A percentile compares a stretch with the other conserved stretches of the same genome.
These are phyloP conservation scores for Domatiomyces catenatus DNA, from an alignment of 2,329 filamentous ascomycete species.

Conservation along the genomic window DNA sequence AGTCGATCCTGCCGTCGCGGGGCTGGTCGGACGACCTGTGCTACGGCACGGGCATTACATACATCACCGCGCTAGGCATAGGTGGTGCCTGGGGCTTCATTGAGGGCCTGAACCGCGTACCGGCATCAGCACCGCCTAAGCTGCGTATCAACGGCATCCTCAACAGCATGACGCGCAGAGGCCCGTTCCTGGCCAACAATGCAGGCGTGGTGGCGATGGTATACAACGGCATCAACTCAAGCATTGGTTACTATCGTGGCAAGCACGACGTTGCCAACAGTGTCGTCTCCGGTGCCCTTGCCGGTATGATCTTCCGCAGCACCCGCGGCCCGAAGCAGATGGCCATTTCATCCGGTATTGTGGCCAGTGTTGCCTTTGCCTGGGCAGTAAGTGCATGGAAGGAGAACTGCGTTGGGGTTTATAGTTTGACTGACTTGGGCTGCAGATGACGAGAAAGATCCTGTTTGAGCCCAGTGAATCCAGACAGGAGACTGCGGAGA, in stretches of 20 bases:
- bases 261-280: constrained; percentile 87
- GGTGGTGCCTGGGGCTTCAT: constrained; percentile 86
- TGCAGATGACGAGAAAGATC: constrained; percentile 36
- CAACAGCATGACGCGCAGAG: constrained; percentile 82
- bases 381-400: constrained; percentile 65
- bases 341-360: constrained; percentile 84
- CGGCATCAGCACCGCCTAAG: constrained; percentile 64
- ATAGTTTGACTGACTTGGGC: constrained; percentile 8
- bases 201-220: constrained; percentile 90
- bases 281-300: constrained; percentile 66
- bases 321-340: constrained; percentile 80
- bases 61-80: constrained; percentile 68
- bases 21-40: constrained; percentile 97
- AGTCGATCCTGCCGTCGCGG: constrained; percentile 79
- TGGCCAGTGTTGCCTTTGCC: constrained; percentile 65
- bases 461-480: constrained; percentile 27
- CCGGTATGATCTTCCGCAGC: constrained; percentile 92
- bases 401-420: constrained; percentile 6
- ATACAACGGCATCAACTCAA: constrained; percentile 86
- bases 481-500: not conserved
- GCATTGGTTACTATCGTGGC: constrained; percentile 61
- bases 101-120: constrained; percentile 65
- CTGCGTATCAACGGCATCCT: constrained; percentile 85
- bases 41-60: constrained; percentile 91
- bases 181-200: constrained; percentile 90